Percentiles rank a stretch among this genome's conserved stretches.
These are phyloP conservation scores for Kodamaea arcana DNA, from an alignment of 1,139 yeast species.

Conservation along the genomic window DNA sequence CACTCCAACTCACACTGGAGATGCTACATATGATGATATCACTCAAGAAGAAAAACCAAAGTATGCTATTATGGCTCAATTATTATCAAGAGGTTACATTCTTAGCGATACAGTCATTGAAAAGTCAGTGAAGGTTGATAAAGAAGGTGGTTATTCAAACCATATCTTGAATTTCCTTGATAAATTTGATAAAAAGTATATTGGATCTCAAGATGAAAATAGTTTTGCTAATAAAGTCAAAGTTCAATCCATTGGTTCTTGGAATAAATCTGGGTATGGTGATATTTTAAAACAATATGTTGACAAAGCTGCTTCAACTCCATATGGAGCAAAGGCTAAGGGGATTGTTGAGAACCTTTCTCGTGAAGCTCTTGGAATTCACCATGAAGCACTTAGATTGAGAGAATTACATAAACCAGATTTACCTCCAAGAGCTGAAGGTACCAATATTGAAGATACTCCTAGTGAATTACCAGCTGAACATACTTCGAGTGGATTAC, in stretches of 20 bases:
- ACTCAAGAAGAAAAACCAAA: conserved; percentile 78
- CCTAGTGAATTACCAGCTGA: neutral
- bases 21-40: conserved; percentile 45
- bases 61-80: conserved; percentile 70
- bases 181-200: conserved; percentile 56
- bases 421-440: conserved; percentile 1
- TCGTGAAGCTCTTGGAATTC: conserved; percentile 59
- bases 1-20: conserved; percentile 25
- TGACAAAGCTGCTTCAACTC: conserved; percentile 41
- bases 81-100: conserved; percentile 67
- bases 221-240: conserved; percentile 19
- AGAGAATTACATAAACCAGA: conserved; percentile 50
- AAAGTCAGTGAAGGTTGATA: conserved; percentile 59
- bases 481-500: neutral
- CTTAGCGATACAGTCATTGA: conserved; percentile 60
- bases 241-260: conserved; percentile 10
- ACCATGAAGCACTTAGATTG: conserved; percentile 67
- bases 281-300: conserved; percentile 42
- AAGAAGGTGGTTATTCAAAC: conserved; percentile 57
- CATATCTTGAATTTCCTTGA: conserved; percentile 55
- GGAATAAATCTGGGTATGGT: conserved; percentile 17
- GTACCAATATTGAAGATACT: neutral
- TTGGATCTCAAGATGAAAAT: conserved; percentile 49
- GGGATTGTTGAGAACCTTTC: conserved; percentile 50
- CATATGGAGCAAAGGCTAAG: conserved; percentile 50